A percentile compares a stretch with the other conserved stretches of the same genome.
Conservation (phyloP, 331 rosid genomes). For the Rhamnella rubrinervis region DNA sequence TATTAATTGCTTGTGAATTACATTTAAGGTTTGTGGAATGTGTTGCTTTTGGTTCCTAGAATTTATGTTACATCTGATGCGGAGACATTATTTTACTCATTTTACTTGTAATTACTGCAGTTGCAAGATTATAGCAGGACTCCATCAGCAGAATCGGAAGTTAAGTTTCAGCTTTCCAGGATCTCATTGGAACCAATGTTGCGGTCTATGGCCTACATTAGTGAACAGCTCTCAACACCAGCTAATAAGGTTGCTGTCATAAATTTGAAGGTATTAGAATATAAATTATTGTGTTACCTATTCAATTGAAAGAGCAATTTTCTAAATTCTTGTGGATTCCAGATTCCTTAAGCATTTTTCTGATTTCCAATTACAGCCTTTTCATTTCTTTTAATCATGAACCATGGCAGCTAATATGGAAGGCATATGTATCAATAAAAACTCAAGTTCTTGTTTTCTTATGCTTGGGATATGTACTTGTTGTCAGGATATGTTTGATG, state of each 20-base stretch:
- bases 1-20: not conserved
- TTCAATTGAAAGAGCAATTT: not conserved
- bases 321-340: not conserved
- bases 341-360: not conserved
- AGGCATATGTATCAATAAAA: too few species aligned
- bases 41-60: not conserved
- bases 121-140: slow-evolving; percentile 76
- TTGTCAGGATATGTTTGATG: too few species aligned
- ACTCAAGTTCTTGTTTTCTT: too few species aligned
- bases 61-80: slow-evolving; percentile 1
- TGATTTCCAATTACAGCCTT: too few species aligned
- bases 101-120: slow-evolving; percentile 45
- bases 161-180: slow-evolving; percentile 86
- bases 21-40: not conserved
- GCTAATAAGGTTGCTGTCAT: slow-evolving; percentile 87
- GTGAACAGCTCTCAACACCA: slow-evolving; percentile 86
- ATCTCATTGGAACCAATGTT: slow-evolving; percentile 85
- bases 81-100: not conserved
- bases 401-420: too few species aligned
- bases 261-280: slow-evolving; percentile 65
- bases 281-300: slow-evolving; percentile 9
- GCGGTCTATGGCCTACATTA: slow-evolving; percentile 88
- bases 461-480: too few species aligned
- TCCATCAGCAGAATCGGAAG: slow-evolving; percentile 80
- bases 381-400: too few species aligned